phyloP scores from a whole-genome alignment of 2,329 filamentous ascomycete species.

The Pseudogymnoascus sp. region DNA sequence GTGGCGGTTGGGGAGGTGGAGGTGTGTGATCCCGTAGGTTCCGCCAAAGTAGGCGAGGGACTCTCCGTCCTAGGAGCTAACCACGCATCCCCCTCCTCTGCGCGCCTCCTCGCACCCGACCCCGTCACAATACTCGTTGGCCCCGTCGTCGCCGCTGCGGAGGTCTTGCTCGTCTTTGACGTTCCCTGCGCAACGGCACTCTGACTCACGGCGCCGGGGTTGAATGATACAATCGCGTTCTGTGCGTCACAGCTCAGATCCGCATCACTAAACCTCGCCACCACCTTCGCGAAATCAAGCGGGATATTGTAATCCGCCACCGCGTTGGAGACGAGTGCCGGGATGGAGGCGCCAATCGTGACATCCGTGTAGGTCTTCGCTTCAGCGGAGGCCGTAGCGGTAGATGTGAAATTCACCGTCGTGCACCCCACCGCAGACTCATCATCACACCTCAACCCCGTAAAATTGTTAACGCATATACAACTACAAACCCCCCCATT shows the following conservation, averaged over 20 bases:
- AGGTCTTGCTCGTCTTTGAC: constrained; percentile 5
- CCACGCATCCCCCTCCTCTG: not conserved
- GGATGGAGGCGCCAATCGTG: constrained; percentile 73
- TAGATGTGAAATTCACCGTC: constrained; percentile 36
- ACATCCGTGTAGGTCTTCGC: constrained; percentile 46
- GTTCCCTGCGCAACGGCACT: constrained; percentile 16
- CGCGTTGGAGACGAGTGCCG: constrained; percentile 60
- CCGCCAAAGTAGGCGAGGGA: not conserved
- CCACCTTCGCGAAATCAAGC: constrained; percentile 59
- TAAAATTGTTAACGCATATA: constrained; percentile 83
- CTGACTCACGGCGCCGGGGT: constrained; percentile 37
- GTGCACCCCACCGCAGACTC: constrained; percentile 47
- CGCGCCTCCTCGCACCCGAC: not conserved
- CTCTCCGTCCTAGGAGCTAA: not conserved
- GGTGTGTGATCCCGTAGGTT: constrained; percentile 5
- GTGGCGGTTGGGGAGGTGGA: not conserved
- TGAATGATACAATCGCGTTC: constrained; percentile 82
- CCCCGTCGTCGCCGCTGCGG: not conserved
- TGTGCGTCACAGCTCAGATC: constrained; percentile 75
- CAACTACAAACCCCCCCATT: constrained; percentile 67
- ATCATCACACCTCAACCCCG: constrained; percentile 50
- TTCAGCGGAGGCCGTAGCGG: constrained; percentile 25
- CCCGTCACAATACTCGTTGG: constrained; percentile 12
- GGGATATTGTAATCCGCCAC: constrained; percentile 66
- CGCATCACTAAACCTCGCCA: constrained; percentile 66